phyloP scores from a whole-genome alignment of 2,329 filamentous ascomycete species.

The Microcera coccophila region DNA sequence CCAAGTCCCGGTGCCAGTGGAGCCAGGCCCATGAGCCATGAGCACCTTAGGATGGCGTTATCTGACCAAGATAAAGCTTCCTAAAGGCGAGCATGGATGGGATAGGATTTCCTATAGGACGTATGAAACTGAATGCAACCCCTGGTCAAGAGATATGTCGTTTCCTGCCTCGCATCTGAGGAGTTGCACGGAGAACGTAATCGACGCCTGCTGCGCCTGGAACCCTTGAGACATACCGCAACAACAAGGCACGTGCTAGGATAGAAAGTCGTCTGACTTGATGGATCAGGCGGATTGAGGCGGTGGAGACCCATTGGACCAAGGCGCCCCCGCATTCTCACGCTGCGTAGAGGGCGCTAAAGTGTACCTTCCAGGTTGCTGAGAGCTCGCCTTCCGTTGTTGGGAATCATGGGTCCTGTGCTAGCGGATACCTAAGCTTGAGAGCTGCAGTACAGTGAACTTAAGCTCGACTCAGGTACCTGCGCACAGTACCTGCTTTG shows the following conservation, averaged over 20 bases:
- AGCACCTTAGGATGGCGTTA: conserved; percentile 25
- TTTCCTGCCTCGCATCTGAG: background rate
- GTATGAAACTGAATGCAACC: too few relatives aligned
- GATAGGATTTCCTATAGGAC: too few relatives aligned
- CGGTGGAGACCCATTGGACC: conserved; percentile 26
- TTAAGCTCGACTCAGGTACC: conserved; percentile 2
- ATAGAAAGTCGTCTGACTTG: conserved; percentile 31
- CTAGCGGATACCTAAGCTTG: conserved; percentile 9
- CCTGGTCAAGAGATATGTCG: too few relatives aligned
- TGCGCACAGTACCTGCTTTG: conserved; percentile 7
- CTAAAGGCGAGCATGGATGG: too few relatives aligned
- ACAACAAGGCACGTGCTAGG: conserved; percentile 27
- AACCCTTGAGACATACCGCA: conserved; percentile 15
- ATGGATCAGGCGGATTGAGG: conserved; percentile 27
- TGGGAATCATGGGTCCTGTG: conserved; percentile 1
- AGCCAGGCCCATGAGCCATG: conserved; percentile 18
- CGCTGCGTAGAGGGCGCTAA: conserved; percentile 14
- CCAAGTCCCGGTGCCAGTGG: background rate
- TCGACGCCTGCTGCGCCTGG: background rate
- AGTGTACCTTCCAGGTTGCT: conserved; percentile 11
- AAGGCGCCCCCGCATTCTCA: conserved; percentile 26
- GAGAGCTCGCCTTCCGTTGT: conserved; percentile 4
- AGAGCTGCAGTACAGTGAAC: conserved; percentile 9
- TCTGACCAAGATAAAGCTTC: conserved; percentile 23
- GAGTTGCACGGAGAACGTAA: background rate